phyloP scores from a whole-genome alignment of 108 stramenopile genomes.

The Discostella stelligeroides region DNA sequence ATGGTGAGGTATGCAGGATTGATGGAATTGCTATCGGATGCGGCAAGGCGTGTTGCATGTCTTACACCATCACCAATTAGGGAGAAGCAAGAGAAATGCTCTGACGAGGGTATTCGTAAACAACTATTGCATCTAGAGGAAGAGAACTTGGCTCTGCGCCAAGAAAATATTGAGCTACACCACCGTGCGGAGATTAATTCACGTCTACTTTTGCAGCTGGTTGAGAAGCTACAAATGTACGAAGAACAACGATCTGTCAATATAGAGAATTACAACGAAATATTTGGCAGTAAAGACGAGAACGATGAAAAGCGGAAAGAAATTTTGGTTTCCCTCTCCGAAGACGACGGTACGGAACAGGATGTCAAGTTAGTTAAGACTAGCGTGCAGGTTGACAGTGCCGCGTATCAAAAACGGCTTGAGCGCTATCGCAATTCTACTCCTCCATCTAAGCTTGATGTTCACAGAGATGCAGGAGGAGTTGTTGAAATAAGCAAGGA shows the following conservation, averaged over 20 bases:
- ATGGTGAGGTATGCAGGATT: conserved; percentile 12
- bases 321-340: conserved; percentile 1
- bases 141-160: conserved; percentile 18
- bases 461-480: no score
- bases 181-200: conserved; percentile 14
- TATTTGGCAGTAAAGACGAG: conserved; percentile 15
- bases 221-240: conserved; percentile 19
- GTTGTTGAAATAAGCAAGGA: conserved; percentile 5
- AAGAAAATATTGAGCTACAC: conserved; percentile 26
- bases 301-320: conserved; percentile 8
- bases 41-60: conserved; percentile 12
- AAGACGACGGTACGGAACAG: conserved; percentile 6
- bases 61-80: background rate
- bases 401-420: conserved; percentile 15
- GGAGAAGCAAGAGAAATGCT: background rate
- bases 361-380: background rate
- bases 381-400: conserved; percentile 5
- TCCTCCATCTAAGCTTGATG: no score
- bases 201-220: conserved; percentile 9
- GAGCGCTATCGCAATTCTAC: conserved; percentile 16
- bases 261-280: conserved; percentile 19
- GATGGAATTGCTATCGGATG: conserved; percentile 16
- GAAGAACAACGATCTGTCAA: conserved; percentile 11
- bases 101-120: background rate
- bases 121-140: conserved; percentile 9